phyloP scores from a whole-genome alignment of 768 basidiomycete species.

The Rhizopogon vulgaris region DNA sequence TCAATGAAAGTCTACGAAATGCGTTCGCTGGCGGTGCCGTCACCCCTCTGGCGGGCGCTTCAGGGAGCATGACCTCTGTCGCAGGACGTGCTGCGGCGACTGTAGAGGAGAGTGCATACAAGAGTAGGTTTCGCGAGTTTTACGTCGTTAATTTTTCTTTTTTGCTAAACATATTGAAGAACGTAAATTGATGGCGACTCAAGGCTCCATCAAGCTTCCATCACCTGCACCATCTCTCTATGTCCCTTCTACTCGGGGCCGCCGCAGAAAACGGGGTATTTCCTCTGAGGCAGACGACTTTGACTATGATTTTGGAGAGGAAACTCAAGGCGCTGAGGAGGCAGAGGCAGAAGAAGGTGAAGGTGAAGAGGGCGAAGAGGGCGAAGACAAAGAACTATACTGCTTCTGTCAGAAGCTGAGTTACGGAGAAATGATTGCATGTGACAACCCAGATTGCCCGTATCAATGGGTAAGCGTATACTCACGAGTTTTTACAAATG shows the following conservation, averaged over 20 bases:
- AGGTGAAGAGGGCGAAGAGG: constrained; percentile 44
- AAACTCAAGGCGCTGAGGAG: constrained; percentile 23
- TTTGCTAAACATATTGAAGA: constrained; percentile 13
- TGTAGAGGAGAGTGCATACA: constrained; percentile 22
- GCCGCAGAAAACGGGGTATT: constrained; percentile 30
- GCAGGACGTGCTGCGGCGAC: constrained; percentile 12
- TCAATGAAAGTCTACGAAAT: constrained; percentile 34
- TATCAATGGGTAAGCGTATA: constrained; percentile 49
- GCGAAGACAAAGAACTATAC: constrained; percentile 53
- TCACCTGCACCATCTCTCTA: constrained; percentile 29
- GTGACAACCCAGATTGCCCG: constrained; percentile 50
- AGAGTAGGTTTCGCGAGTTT: constrained; percentile 15
- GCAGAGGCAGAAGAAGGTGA: constrained; percentile 30
- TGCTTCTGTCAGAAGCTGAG: constrained; percentile 60
- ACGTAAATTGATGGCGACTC: constrained; percentile 22
- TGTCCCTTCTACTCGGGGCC: constrained; percentile 23
- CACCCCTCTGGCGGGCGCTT: constrained; percentile 12
- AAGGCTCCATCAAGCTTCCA: constrained; percentile 28
- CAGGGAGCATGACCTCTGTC: background rate
- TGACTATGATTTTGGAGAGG: constrained; percentile 29
- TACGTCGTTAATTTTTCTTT: background rate
- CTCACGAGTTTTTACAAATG: background rate
- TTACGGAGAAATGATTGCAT: constrained; percentile 66
- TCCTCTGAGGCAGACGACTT: constrained; percentile 29
- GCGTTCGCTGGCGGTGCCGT: constrained; percentile 25